Evolutionary conservation across 495 filamentous ascomycete genomes (phyloP).

Genomic region (Neurospora sp.): DNA sequence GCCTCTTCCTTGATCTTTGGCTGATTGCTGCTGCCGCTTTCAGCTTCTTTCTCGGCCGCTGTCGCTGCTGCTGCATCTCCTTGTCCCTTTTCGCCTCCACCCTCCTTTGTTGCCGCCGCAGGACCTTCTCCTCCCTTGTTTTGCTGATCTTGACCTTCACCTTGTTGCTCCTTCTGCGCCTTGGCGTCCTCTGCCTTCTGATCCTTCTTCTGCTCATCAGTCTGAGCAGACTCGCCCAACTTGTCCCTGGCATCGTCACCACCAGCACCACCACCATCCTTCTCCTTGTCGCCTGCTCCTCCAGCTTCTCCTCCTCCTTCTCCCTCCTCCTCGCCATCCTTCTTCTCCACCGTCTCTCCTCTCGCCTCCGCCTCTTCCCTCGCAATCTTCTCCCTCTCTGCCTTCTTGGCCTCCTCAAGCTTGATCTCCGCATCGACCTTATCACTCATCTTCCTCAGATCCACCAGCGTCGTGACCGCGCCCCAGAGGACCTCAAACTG

Average conservation of each 20-base stretch:
- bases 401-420: constrained; percentile 54
- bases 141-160: not conserved
- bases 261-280: not conserved
- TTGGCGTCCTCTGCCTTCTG: not conserved
- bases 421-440: constrained; percentile 79
- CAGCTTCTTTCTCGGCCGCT: not conserved
- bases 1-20: constrained; percentile 13
- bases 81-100: not conserved
- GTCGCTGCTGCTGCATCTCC: not conserved
- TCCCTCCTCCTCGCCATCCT: not conserved
- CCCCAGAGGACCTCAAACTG: constrained; percentile 73
- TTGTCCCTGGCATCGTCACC: not conserved
- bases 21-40: not conserved
- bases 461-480: constrained; percentile 65
- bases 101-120: not conserved
- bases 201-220: constrained; percentile 6
- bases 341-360: constrained; percentile 4
- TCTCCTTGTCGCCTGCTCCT: not conserved
- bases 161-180: not conserved
- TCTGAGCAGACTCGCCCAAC: constrained; percentile 3
- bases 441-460: constrained; percentile 72
- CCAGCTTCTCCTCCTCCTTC: not conserved
- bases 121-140: not conserved
- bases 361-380: constrained; percentile 12
- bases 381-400: constrained; percentile 44